Percentiles rank a stretch among this genome's conserved stretches.
Conservation (phyloP, 1,284 basidiomycete genomes). For the Abortiporus biennis region DNA sequence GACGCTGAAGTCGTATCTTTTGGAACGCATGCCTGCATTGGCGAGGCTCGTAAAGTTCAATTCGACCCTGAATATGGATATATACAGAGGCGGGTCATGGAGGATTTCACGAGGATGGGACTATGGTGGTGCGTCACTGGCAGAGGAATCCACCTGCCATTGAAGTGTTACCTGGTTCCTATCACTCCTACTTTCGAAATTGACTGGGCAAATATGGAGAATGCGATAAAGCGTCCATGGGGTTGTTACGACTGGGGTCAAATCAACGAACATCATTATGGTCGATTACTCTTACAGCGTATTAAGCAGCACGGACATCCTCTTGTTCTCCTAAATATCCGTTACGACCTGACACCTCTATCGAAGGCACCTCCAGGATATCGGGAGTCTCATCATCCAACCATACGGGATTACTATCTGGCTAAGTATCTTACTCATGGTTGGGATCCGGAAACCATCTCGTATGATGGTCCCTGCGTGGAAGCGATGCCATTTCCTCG, state of each 20-base stretch:
- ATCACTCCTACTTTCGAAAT: slow-evolving; percentile 39
- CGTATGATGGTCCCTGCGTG: slow-evolving; percentile 52
- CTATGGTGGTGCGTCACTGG: slow-evolving; percentile 61
- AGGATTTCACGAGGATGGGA: slow-evolving; percentile 55
- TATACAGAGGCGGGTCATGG: slow-evolving; percentile 42
- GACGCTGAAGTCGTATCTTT: slow-evolving; percentile 35
- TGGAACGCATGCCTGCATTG: slow-evolving; percentile 30
- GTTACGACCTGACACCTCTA: slow-evolving; percentile 57
- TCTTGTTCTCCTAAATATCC: slow-evolving; percentile 48
- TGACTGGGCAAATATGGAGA: slow-evolving; percentile 51
- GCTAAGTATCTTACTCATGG: slow-evolving; percentile 47
- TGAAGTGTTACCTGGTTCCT: slow-evolving; percentile 60
- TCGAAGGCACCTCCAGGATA: slow-evolving; percentile 46
- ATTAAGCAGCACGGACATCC: slow-evolving; percentile 48
- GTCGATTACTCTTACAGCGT: slow-evolving; percentile 46
- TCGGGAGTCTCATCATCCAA: slow-evolving; percentile 38
- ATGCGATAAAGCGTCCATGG: slow-evolving; percentile 38
- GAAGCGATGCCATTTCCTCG: slow-evolving; percentile 41
- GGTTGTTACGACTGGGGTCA: slow-evolving; percentile 50
- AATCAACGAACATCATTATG: slow-evolving; percentile 41
- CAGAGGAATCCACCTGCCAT: slow-evolving; percentile 40
- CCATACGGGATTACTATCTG: slow-evolving; percentile 57
- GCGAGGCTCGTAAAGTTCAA: slow-evolving; percentile 31
- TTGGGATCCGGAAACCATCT: slow-evolving; percentile 33
- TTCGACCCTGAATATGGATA: slow-evolving; percentile 39